Evolutionary conservation across 768 basidiomycete genomes (phyloP), one percentile per base, ranked within the genome.

Genomic region (Suillus cothurnatus): DNA sequence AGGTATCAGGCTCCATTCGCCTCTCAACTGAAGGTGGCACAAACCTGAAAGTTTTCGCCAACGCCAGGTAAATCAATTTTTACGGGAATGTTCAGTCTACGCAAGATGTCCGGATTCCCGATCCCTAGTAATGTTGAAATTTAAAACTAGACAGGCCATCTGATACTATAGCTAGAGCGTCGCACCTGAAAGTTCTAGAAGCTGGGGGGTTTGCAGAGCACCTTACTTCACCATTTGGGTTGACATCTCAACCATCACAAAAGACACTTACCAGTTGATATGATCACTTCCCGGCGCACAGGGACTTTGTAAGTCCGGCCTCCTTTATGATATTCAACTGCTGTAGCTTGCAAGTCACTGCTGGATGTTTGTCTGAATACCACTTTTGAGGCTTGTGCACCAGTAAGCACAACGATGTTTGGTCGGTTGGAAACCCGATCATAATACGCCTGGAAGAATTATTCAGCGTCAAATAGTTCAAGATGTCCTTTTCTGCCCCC

Each of bases 21-120:
- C 17, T 28, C 28, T 41, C 34, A 3, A 32, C 26, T n/a, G 47
- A 17, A 17, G 28, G 47, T 34, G 31, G 47, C 21, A 56, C 39
- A n/a, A 41, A 66, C 68, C 39, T 69, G 80, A 38, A 79, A 71
- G 59, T 79, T 80, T 65, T 80, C 77, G 19, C 77, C 76, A 4
- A 78, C 79, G 15, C 76, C 73, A 41, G 75, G 78, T 34, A 77
- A 72, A 53, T 79, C 71, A n/a, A 80, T 43, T 56, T 73, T 69
- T 31, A 72, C 69, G 11, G 71, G 64, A 50, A 79, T 75, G 12
- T 62, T 56, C 28, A 71, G 63, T 23, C 41, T 50, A 23, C 55
- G 61, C 58, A 67, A 52, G 43, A 70, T 59, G 26, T 49, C 47
- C 1, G 65, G 63, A 45, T 65, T 66, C 32, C 70, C 65, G 7